Evolutionary conservation across 495 filamentous ascomycete genomes (phyloP).

Genomic region (Rostrohypoxylon terebratum): DNA sequence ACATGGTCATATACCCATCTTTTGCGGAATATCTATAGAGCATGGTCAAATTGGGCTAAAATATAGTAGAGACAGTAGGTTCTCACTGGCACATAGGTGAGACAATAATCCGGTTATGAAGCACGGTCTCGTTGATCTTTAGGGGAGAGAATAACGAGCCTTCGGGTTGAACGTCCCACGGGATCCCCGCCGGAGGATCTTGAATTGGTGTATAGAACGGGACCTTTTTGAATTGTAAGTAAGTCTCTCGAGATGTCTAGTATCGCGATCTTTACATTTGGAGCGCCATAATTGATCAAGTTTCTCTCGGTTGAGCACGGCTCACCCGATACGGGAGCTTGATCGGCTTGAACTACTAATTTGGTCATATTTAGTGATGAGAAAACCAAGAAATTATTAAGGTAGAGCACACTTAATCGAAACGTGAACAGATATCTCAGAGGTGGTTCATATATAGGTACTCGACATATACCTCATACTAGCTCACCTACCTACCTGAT

Average conservation of each 20-base stretch:
- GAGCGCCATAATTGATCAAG: slow-evolving; percentile 36
- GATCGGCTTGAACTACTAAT: slow-evolving; percentile 37
- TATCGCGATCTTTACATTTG: slow-evolving; percentile 16
- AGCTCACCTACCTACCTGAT: no score
- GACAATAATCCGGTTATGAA: slow-evolving; percentile 71
- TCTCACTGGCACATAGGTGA: slow-evolving; percentile 75
- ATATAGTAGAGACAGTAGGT: slow-evolving; percentile 65
- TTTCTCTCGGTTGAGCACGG: slow-evolving; percentile 38
- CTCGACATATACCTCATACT: background rate
- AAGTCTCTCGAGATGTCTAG: background rate
- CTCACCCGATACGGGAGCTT: slow-evolving; percentile 31
- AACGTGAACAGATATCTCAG: background rate
- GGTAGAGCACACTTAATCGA: background rate
- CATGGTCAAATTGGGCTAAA: slow-evolving; percentile 53
- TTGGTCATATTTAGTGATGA: slow-evolving; percentile 19
- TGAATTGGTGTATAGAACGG: slow-evolving; percentile 75
- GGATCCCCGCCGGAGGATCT: slow-evolving; percentile 70
- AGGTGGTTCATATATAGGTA: slow-evolving; percentile 1
- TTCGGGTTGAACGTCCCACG: slow-evolving; percentile 68
- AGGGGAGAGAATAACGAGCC: slow-evolving; percentile 63
- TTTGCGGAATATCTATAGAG: slow-evolving; percentile 60
- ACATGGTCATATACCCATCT: slow-evolving; percentile 57
- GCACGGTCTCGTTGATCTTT: slow-evolving; percentile 66
- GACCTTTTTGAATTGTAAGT: slow-evolving; percentile 42
- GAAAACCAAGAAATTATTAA: background rate